A percentile compares a stretch with the other conserved stretches of the same genome.
Conservation (phyloP, 805 yeast species). For the Metschnikowia peoriensis region DNA sequence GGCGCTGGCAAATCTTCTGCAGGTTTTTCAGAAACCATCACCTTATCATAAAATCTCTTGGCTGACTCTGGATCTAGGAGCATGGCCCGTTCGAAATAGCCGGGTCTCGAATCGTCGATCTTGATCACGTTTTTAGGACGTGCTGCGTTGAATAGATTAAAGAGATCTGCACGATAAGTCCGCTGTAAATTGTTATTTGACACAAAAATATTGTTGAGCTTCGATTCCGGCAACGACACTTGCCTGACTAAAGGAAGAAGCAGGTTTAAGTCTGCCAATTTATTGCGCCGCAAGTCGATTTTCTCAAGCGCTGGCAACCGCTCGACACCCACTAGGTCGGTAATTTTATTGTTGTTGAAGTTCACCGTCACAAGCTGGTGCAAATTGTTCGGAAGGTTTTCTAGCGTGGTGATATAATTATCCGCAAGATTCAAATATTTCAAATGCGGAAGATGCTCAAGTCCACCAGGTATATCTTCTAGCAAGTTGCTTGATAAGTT, state of each 20-base stretch:
- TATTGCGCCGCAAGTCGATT: conserved; percentile 52
- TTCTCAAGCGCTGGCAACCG: conserved; percentile 44
- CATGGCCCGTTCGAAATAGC: conserved; percentile 57
- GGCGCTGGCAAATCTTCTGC: background rate
- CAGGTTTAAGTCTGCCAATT: conserved; percentile 30
- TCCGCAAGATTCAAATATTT: conserved; percentile 47
- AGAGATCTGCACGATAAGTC: conserved; percentile 51
- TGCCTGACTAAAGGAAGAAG: conserved; percentile 38
- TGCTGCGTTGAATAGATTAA: conserved; percentile 55
- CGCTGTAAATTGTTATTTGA: conserved; percentile 44
- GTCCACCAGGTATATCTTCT: conserved; percentile 51
- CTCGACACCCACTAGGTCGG: conserved; percentile 45
- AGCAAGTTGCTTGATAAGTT: conserved; percentile 57
- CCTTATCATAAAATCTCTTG: conserved; percentile 41
- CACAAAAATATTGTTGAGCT: conserved; percentile 40
- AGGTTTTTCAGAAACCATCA: conserved; percentile 16
- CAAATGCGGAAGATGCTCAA: conserved; percentile 46
- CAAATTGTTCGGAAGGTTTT: conserved; percentile 35
- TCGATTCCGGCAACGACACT: conserved; percentile 29
- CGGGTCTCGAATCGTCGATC: conserved; percentile 61
- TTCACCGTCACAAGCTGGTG: conserved; percentile 44
- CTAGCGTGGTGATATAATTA: conserved; percentile 36
- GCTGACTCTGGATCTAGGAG: conserved; percentile 51
- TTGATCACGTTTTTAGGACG: conserved; percentile 46
- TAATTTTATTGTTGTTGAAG: conserved; percentile 48